Conservation (phyloP, 768 basidiomycete species). For the Kwoniella botswanensis region DNA sequence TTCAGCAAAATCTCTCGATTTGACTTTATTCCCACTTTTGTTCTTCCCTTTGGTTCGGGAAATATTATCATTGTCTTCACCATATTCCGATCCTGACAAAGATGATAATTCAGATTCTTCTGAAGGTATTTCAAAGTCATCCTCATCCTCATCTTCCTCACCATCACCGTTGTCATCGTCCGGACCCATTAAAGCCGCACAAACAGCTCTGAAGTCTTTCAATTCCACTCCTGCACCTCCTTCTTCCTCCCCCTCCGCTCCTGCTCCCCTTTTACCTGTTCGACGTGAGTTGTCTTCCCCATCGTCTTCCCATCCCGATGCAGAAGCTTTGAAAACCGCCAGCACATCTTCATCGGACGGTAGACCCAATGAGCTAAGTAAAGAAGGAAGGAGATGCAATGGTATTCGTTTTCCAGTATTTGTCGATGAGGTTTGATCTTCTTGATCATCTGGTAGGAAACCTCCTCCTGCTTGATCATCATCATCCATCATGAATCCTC, state of each 20-base stretch:
- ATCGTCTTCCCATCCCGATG: constrained; percentile 44
- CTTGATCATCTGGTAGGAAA: constrained; percentile 25
- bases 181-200: constrained; percentile 52
- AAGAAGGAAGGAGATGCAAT: constrained; percentile 39
- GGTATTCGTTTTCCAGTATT: constrained; percentile 29
- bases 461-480: constrained; percentile 24
- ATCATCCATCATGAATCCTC: neutral
- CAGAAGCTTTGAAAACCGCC: constrained; percentile 48
- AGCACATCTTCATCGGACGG: constrained; percentile 55
- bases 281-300: constrained; percentile 6
- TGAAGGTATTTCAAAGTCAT: constrained; percentile 21
- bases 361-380: constrained; percentile 47
- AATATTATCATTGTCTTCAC: neutral
- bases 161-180: constrained; percentile 33
- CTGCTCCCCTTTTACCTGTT: neutral
- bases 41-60: neutral
- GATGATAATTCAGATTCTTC: constrained; percentile 23
- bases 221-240: constrained; percentile 35
- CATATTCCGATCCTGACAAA: constrained; percentile 24
- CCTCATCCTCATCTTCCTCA: constrained; percentile 32
- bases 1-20: constrained; percentile 17
- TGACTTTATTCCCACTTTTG: constrained; percentile 12
- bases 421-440: neutral
- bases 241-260: constrained; percentile 23
- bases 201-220: constrained; percentile 56